Evolutionary conservation across 805 yeast species (phyloP).

Genomic region (Candida sphagnicola): DNA sequence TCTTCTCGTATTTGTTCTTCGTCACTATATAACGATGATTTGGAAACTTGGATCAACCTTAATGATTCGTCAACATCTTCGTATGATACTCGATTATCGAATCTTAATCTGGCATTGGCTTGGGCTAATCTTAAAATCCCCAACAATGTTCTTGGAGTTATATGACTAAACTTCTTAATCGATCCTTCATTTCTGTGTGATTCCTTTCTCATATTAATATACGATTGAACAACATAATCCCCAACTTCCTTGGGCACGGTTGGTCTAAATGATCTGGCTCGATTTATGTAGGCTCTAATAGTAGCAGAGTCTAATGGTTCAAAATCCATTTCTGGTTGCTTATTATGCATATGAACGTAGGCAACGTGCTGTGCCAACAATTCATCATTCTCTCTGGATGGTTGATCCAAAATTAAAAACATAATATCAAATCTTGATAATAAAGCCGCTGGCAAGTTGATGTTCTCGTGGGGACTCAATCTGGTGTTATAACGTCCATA

Average conservation of each 20-base stretch:
- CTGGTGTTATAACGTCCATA: constrained; percentile 92
- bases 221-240: constrained; percentile 79
- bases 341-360: constrained; percentile 89
- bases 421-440: constrained; percentile 91
- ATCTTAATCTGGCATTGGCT: constrained; percentile 87
- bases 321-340: constrained; percentile 73
- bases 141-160: constrained; percentile 91
- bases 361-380: constrained; percentile 91
- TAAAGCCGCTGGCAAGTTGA: constrained; percentile 94
- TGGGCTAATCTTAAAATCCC: constrained; percentile 92
- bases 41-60: constrained; percentile 81
- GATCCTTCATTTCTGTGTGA: constrained; percentile 77
- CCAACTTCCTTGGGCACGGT: constrained; percentile 79
- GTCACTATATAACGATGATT: constrained; percentile 66
- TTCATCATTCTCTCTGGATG: constrained; percentile 75
- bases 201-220: constrained; percentile 90
- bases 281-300: constrained; percentile 82
- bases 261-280: constrained; percentile 84
- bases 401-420: constrained; percentile 82
- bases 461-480: constrained; percentile 89
- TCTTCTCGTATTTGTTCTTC: constrained; percentile 52
- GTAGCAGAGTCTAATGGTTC: constrained; percentile 75
- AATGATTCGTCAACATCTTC: constrained; percentile 96
- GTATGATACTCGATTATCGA: constrained; percentile 62
- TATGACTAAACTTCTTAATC: constrained; percentile 77